phyloP scores from a whole-genome alignment of 2,329 filamentous ascomycete genomes.

The Xylariaceae sp. region DNA sequence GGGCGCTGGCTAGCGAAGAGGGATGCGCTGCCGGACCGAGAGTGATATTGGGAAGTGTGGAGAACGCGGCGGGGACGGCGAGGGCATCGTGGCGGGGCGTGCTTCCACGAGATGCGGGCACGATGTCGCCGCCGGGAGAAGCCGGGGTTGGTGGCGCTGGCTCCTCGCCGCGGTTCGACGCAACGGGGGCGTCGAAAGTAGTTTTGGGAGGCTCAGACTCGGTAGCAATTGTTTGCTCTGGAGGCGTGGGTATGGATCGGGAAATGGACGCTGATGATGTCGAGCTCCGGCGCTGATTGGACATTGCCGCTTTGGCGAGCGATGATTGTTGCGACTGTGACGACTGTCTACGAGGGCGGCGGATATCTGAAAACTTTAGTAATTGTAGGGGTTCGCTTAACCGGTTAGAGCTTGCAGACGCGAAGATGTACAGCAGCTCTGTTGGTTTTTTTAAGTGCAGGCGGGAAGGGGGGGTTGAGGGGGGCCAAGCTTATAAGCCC shows the following conservation, averaged over 20 bases:
- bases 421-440: not conserved
- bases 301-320: constrained; percentile 39
- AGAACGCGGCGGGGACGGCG: constrained; percentile 34
- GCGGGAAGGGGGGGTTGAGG: not conserved
- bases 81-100: constrained; percentile 17
- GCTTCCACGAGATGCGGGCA: constrained; percentile 17
- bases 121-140: constrained; percentile 26
- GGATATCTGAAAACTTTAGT: constrained; percentile 32
- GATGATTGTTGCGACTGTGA: constrained; percentile 35
- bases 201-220: constrained; percentile 13
- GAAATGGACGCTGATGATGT: constrained; percentile 24
- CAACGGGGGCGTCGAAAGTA: constrained; percentile 11
- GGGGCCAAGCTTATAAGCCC: not conserved
- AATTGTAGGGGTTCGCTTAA: constrained; percentile 11
- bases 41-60: constrained; percentile 33
- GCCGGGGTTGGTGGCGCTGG: constrained; percentile 30
- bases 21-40: constrained; percentile 36
- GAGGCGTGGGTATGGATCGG: constrained; percentile 28
- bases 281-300: constrained; percentile 34
- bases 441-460: not conserved
- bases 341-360: constrained; percentile 33
- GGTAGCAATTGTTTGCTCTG: constrained; percentile 19
- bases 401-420: constrained; percentile 13
- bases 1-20: constrained; percentile 45
- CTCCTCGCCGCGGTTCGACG: constrained; percentile 22